Conservation (phyloP, 257 asterid species). For the Marsdenia floribunda region DNA sequence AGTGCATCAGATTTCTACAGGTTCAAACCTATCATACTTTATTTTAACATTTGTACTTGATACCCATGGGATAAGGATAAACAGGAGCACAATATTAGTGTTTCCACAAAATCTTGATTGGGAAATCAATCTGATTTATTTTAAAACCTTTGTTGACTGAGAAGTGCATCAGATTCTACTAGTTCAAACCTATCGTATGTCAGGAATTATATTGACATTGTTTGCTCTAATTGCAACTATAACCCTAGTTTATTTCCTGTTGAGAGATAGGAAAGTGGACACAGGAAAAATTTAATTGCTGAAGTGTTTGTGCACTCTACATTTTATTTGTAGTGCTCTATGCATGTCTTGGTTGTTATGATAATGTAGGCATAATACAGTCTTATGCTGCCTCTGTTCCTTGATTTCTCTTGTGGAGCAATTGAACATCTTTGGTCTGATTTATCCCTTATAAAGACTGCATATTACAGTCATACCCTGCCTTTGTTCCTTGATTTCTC, state of each 20-base stretch:
- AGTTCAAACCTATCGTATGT: neutral
- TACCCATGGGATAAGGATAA: neutral
- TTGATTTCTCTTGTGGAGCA: neutral
- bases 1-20: too few species aligned
- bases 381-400: neutral
- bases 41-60: too few species aligned
- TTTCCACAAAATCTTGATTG: neutral
- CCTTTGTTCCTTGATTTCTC: neutral
- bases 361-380: neutral
- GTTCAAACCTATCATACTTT: too few species aligned
- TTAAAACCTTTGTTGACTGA: neutral
- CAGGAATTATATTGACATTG: neutral
- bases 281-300: neutral
- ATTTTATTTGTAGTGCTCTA: neutral
- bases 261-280: neutral
- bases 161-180: neutral
- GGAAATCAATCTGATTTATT: neutral
- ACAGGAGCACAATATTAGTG: neutral
- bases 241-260: neutral
- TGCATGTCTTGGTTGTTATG: neutral
- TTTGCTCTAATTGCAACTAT: neutral
- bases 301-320: neutral
- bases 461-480: neutral
- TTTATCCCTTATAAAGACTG: neutral
- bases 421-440: neutral